Evolutionary conservation across 148 eudicot genomes (phyloP).

Genomic region (Tetragonia tetragonoides): DNA sequence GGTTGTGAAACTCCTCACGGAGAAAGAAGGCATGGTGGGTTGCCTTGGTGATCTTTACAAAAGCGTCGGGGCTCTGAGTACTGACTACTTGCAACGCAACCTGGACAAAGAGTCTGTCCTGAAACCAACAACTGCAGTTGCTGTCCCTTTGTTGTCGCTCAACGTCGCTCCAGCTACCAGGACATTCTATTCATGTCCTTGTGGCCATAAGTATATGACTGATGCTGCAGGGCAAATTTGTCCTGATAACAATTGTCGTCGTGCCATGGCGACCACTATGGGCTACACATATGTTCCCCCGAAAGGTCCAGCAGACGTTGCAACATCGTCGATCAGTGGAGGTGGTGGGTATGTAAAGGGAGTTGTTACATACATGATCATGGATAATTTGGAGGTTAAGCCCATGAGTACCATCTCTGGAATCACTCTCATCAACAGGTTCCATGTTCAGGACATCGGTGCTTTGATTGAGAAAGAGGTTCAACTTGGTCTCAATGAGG

Average conservation of each 20-base stretch:
- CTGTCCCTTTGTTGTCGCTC: conserved; percentile 14
- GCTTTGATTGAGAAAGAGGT: conserved; percentile 20
- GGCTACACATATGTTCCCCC: background rate
- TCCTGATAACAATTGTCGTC: background rate
- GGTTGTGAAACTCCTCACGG: conserved; percentile 4
- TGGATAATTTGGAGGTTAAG: conserved; percentile 24
- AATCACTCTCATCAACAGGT: conserved; percentile 6
- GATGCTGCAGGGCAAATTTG: background rate
- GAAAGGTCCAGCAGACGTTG: background rate
- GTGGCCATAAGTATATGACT: background rate
- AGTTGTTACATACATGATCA: conserved; percentile 11
- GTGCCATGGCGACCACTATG: background rate
- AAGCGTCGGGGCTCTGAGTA: conserved; percentile 4
- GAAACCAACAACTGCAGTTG: conserved; percentile 4
- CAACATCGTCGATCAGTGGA: background rate
- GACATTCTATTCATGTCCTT: background rate
- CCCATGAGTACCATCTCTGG: conserved; percentile 18
- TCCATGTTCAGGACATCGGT: conserved; percentile 11
- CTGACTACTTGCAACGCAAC: conserved; percentile 3
- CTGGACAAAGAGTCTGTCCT: conserved; percentile 8
- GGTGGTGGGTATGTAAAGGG: conserved; percentile 23
- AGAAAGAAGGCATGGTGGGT: conserved; percentile 15
- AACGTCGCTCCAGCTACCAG: background rate
- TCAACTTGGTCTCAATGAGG: conserved; percentile 16
- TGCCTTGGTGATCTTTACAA: conserved; percentile 19